Conservation (phyloP, 306 rosid genomes). For the Castanospermum australe region DNA sequence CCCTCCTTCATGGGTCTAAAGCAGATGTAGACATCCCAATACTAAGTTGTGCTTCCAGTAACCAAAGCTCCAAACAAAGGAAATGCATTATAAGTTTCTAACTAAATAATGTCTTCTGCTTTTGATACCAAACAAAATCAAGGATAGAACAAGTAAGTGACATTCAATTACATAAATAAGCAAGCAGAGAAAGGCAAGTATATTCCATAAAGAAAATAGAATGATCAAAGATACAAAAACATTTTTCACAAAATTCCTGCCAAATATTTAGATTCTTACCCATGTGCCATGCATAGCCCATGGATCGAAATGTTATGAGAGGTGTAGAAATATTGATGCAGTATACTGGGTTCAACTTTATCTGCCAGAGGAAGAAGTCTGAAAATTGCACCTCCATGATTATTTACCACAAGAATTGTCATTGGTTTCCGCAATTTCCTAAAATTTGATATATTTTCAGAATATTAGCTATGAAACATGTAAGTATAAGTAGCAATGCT, state of each 20-base stretch:
- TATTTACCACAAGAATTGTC: conserved; percentile 78
- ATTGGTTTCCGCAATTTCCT: conserved; percentile 86
- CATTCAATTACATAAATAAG: not conserved
- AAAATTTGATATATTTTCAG: conserved; percentile 29
- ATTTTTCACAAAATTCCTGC: conserved; percentile 5
- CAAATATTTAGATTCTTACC: conserved; percentile 49
- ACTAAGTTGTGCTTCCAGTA: not conserved
- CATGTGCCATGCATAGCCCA: conserved; percentile 76
- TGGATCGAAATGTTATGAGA: conserved; percentile 71
- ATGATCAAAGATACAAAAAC: not conserved
- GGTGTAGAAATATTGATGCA: conserved; percentile 74
- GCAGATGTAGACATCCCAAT: not conserved
- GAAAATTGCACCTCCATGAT: conserved; percentile 96
- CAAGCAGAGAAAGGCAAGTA: not conserved
- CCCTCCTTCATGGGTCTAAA: not conserved
- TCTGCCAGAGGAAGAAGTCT: conserved; percentile 84
- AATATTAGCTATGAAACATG: conserved; percentile 3
- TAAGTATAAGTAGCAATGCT: not conserved
- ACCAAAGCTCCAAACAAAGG: not conserved
- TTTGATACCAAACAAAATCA: conserved; percentile 12
- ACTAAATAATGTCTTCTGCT: not conserved
- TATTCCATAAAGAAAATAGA: not conserved
- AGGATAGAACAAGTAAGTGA: not conserved
- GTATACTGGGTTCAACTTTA: conserved; percentile 53
- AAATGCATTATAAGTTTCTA: not conserved